Percentiles rank a stretch among this genome's conserved stretches.
These are phyloP conservation scores for Jimgerdemannia flammicorona DNA, from an alignment of 192 early-diverging fungal species.

Conservation along the genomic window DNA sequence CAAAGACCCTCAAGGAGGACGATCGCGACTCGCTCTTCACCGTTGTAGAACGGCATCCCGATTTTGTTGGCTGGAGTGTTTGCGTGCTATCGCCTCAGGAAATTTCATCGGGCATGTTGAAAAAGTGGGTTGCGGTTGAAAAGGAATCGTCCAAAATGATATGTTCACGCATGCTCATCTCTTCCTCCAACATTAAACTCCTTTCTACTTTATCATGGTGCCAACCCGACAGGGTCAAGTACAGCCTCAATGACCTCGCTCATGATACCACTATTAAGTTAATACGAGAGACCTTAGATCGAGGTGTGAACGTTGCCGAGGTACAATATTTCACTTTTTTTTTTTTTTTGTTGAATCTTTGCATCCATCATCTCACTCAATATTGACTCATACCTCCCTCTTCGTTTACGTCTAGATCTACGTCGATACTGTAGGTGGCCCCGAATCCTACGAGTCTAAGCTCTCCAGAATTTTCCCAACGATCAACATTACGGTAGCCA, in stretches of 20 bases:
- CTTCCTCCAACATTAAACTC: too few species aligned
- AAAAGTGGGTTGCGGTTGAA: constrained; percentile 43
- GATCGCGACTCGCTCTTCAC: constrained; percentile 70
- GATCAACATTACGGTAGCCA: constrained; percentile 80
- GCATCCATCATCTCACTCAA: not conserved
- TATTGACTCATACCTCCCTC: not conserved
- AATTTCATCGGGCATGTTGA: constrained; percentile 89
- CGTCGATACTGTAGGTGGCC: constrained; percentile 95
- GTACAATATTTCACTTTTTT: constrained; percentile 24
- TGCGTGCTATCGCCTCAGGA: constrained; percentile 82
- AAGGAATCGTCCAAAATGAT: not conserved
- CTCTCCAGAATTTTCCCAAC: constrained; percentile 72
- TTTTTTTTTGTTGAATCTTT: not conserved
- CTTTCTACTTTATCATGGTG: too few species aligned
- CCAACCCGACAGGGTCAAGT: constrained; percentile 59
- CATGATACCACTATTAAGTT: constrained; percentile 92
- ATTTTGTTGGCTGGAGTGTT: constrained; percentile 83
- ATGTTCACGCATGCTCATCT: not conserved
- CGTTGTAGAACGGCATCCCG: constrained; percentile 46
- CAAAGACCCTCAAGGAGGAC: constrained; percentile 85
- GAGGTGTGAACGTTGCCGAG: constrained; percentile 67
- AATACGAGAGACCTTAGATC: constrained; percentile 59
- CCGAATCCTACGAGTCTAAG: constrained; percentile 79
- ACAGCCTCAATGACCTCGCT: constrained; percentile 90
- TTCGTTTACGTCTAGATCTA: constrained; percentile 53